A percentile compares a stretch with the other conserved stretches of the same genome.
Evolutionary conservation across 2,329 filamentous ascomycete species (phyloP).

Genomic region (Bipolaris gigantea): DNA sequence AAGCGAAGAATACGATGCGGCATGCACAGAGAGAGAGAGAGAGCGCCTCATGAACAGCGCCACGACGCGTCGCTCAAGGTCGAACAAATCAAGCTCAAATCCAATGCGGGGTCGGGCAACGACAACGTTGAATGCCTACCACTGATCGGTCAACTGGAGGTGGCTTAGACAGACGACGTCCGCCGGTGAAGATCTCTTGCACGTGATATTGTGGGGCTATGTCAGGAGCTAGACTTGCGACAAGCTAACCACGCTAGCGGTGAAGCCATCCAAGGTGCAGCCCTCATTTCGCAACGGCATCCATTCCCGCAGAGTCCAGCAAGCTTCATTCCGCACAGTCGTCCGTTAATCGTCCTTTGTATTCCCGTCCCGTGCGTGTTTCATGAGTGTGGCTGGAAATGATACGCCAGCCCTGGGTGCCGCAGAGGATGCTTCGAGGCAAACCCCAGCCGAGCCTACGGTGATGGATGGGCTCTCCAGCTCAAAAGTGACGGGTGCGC

Average conservation of each 20-base stretch:
- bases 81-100: neutral
- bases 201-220: neutral
- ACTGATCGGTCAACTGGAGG: neutral
- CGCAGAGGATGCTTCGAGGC: slow-evolving; percentile 40
- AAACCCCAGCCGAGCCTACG: slow-evolving; percentile 31
- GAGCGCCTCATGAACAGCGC: slow-evolving; percentile 7
- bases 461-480: slow-evolving; percentile 49
- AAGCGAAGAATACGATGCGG: slow-evolving; percentile 35
- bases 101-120: neutral
- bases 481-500: slow-evolving; percentile 56
- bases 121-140: neutral
- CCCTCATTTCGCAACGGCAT: slow-evolving; percentile 25
- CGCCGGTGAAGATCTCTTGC: neutral
- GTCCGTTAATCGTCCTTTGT: slow-evolving; percentile 4
- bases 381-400: slow-evolving; percentile 44
- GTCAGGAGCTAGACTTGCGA: slow-evolving; percentile 1
- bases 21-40: too few relatives aligned
- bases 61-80: slow-evolving; percentile 22
- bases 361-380: slow-evolving; percentile 22
- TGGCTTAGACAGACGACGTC: neutral
- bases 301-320: slow-evolving; percentile 24
- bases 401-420: slow-evolving; percentile 43
- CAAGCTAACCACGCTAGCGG: slow-evolving; percentile 4
- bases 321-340: slow-evolving; percentile 18
- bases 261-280: slow-evolving; percentile 23